Base-by-base conservation (phyloP, 2,329 filamentous ascomycete species). In the Cladophialophora yegresii region DNA sequence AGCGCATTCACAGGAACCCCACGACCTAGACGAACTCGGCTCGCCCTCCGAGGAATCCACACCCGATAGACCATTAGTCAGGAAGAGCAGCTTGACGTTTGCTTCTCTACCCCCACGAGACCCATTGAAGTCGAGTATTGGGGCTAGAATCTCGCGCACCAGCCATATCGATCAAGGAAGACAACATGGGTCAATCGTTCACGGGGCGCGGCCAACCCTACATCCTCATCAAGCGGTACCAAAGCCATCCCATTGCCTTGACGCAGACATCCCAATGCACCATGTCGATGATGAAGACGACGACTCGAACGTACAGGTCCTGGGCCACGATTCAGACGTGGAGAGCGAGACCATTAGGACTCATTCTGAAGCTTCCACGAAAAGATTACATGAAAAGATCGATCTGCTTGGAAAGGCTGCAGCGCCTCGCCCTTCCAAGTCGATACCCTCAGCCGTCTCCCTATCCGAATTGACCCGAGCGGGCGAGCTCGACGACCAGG, bases 21-120 rank as follows among this genome's bases (percentile, higher is more conserved):
- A 73, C 50, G 72, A 71, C 30, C 71, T 80, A 54, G 79, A 81
- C 64, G 79, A 81, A 56, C 78, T 81, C 30, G 79, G 77, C 49
- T 81, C 80, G 20, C 79, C 80, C 20, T 82, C 80, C 1, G 79
- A 81, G 64, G 76, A 73, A 7, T 81, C 79, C 32, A 81, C 78
- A 16, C 80, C 80, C 6, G 79, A 78, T 58, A 73, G 91, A 70
- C 89, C 89, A 1, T 82, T 91, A 32, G 85, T 96, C 70, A 88
- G 93, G 65, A 98, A 98, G 82, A 96, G 93, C 77, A 98, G 93
- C 75, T 83, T 99, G 65, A 96, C 90, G 64, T 98, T 99, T 78
- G 92, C 95, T 43, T 92, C 95, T 20, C 82, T 99, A 12, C 95
- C 95, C 32, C 93, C 93, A 2, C 86, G 95, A 66, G 93, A 98